Evolutionary conservation across 169 alveolate genomes (phyloP).

Genomic region (Cryptosporidium viatorum): DNA sequence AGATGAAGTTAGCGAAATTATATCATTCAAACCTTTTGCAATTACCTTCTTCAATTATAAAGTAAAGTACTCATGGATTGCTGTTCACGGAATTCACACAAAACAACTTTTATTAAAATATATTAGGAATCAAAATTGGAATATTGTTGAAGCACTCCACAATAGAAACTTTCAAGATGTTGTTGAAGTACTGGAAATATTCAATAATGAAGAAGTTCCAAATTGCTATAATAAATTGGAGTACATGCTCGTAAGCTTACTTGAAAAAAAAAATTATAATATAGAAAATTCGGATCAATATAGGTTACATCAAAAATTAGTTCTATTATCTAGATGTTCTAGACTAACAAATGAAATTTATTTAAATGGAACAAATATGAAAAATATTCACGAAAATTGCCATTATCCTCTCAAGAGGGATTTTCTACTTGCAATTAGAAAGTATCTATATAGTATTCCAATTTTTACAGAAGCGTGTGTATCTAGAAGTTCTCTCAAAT

Average conservation of each 20-base stretch:
- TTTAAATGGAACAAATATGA: neutral
- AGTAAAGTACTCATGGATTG: slow-evolving; percentile 56
- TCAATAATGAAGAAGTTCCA: slow-evolving; percentile 4
- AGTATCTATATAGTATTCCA: slow-evolving; percentile 31
- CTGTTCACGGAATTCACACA: slow-evolving; percentile 69
- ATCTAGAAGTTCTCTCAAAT: slow-evolving; percentile 13
- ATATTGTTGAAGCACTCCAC: slow-evolving; percentile 46
- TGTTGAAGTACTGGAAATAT: slow-evolving; percentile 43
- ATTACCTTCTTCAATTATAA: slow-evolving; percentile 33
- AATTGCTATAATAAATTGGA: slow-evolving; percentile 18
- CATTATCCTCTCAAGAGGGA: neutral
- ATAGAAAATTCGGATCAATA: slow-evolving; percentile 4
- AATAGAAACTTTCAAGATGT: slow-evolving; percentile 62
- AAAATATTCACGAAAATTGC: neutral
- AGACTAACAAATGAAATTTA: slow-evolving; percentile 21
- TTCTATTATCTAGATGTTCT: slow-evolving; percentile 68
- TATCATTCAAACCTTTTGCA: neutral
- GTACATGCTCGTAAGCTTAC: slow-evolving; percentile 14
- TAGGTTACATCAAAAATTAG: slow-evolving; percentile 38
- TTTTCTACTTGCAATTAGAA: slow-evolving; percentile 54
- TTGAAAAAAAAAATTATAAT: slow-evolving; percentile 20
- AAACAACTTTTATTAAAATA: slow-evolving; percentile 6
- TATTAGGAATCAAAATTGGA: slow-evolving; percentile 46
- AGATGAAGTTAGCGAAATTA: slow-evolving; percentile 22
- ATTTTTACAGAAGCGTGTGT: slow-evolving; percentile 53